These are phyloP conservation scores for Trametes cubensis DNA, from an alignment of 768 basidiomycete genomes.

Conservation along the genomic window DNA sequence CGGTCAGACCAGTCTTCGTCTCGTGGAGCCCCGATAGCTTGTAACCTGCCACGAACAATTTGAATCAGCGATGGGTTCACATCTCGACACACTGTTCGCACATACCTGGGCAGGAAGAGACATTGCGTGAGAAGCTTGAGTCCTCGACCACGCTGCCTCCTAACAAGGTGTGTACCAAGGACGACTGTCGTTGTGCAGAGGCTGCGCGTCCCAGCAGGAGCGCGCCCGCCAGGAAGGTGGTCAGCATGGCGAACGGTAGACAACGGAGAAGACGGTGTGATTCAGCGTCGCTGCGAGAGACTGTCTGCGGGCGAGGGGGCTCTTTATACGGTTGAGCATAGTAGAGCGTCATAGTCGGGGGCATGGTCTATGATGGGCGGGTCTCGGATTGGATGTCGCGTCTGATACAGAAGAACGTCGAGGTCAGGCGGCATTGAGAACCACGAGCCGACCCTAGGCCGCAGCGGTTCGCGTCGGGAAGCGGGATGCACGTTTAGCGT, in stretches of 20 bases:
- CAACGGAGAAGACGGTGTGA: not conserved
- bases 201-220: conserved; percentile 7
- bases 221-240: conserved; percentile 11
- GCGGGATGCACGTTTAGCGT: too few species aligned
- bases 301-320: not conserved
- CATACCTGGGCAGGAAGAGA: conserved; percentile 26
- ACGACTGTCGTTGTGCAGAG: not conserved
- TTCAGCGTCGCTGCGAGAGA: not conserved
- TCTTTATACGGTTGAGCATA: conserved; percentile 10
- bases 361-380: conserved; percentile 1
- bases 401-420: conserved; percentile 7
- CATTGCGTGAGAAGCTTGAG: conserved; percentile 11
- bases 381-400: not conserved
- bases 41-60: conserved; percentile 48
- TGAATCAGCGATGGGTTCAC: not conserved
- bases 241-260: conserved; percentile 16
- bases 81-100: not conserved
- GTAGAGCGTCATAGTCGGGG: not conserved
- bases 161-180: not conserved
- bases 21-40: conserved; percentile 47
- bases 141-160: not conserved
- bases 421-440: conserved; percentile 1
- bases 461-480: too few species aligned
- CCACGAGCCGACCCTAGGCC: too few species aligned
- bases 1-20: conserved; percentile 53